phyloP scores from a whole-genome alignment of 2,329 filamentous ascomycete genomes.

The Chaetomium globosum region DNA sequence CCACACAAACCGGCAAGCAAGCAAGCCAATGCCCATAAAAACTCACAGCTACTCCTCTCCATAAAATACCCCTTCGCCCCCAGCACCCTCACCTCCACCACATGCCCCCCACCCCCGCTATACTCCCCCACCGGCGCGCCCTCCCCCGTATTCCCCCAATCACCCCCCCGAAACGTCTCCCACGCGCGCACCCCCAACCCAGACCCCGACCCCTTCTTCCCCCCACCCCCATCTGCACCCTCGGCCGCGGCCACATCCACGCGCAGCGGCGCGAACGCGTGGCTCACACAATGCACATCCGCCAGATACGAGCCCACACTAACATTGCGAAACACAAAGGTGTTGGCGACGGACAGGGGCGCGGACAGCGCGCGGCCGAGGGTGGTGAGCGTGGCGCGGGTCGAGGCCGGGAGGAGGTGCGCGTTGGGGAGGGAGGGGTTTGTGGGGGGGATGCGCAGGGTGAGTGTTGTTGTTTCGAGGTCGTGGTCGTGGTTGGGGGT shows the following conservation, averaged over 20 bases:
- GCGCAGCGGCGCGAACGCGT: conserved; percentile 76
- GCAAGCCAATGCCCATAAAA: conserved; percentile 16
- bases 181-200: conserved; percentile 61
- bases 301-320: conserved; percentile 75
- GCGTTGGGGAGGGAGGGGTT: conserved; percentile 49
- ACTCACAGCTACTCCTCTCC: conserved; percentile 73
- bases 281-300: conserved; percentile 74
- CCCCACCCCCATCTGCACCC: conserved; percentile 5
- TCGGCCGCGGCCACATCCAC: conserved; percentile 64
- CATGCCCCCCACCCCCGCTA: conserved; percentile 46
- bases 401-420: conserved; percentile 62
- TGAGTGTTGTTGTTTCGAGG: conserved; percentile 46
- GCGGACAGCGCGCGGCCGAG: conserved; percentile 51
- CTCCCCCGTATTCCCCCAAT: conserved; percentile 85
- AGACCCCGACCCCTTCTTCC: conserved; percentile 27
- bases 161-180: conserved; percentile 86
- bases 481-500: conserved; percentile 30
- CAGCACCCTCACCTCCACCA: conserved; percentile 64
- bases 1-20: background rate
- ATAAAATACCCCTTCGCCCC: conserved; percentile 74
- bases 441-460: conserved; percentile 49
- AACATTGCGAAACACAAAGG: conserved; percentile 76
- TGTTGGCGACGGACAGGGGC: conserved; percentile 67
- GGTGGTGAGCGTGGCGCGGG: conserved; percentile 63
- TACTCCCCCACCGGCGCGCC: conserved; percentile 41